Percentiles rank a stretch among this genome's conserved stretches.
These are phyloP conservation scores for Santalum album DNA, from an alignment of 164 flowering plant species.

Conservation along the genomic window DNA sequence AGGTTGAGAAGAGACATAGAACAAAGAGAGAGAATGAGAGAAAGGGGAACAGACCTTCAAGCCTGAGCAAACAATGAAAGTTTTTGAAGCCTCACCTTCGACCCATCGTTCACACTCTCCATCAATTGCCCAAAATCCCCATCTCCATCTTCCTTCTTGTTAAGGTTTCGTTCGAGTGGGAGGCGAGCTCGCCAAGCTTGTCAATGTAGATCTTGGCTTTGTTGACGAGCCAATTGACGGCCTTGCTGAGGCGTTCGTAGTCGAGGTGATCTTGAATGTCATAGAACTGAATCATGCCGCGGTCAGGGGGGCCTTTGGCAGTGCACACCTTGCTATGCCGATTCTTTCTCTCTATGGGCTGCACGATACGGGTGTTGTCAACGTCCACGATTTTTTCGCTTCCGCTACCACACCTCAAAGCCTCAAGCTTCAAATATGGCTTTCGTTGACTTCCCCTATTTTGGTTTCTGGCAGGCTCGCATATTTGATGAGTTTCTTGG, in stretches of 20 bases:
- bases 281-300: conserved; percentile 68
- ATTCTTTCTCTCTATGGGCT: conserved; percentile 59
- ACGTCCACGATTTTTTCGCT: conserved; percentile 68
- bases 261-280: conserved; percentile 75
- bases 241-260: conserved; percentile 70
- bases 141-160: conserved; percentile 1
- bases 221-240: conserved; percentile 73
- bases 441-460: conserved; percentile 43
- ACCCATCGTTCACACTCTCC: conserved; percentile 1
- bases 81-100: no score
- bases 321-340: conserved; percentile 84
- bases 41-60: no score
- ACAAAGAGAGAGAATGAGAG: no score
- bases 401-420: conserved; percentile 11
- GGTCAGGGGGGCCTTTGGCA: conserved; percentile 64
- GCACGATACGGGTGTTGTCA: conserved; percentile 64
- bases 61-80: no score
- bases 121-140: conserved; percentile 6
- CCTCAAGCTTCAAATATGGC: background rate
- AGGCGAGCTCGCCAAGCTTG: conserved; percentile 55
- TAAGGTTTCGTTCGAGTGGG: conserved; percentile 16
- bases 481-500: conserved; percentile 25
- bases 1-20: no score
- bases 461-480: conserved; percentile 26
- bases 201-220: conserved; percentile 67